These are phyloP conservation scores for Talaromyces borbonicus DNA, from an alignment of 495 filamentous ascomycete species.

Conservation along the genomic window DNA sequence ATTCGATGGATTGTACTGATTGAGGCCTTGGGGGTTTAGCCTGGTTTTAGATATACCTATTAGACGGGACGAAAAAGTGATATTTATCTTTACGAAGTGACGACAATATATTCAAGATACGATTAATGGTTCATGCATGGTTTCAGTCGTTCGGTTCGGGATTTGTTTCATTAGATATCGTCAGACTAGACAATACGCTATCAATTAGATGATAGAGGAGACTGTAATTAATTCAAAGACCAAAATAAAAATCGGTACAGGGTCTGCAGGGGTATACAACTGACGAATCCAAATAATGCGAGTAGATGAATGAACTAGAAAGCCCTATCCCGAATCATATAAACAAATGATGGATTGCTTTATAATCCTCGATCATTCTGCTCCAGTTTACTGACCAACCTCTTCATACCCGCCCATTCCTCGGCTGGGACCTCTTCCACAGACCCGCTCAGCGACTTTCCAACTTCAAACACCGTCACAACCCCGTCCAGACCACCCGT, in stretches of 20 bases:
- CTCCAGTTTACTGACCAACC: conserved; percentile 61
- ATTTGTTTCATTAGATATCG: too few species aligned
- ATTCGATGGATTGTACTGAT: background rate
- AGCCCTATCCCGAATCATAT: too few species aligned
- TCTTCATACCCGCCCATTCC: conserved; percentile 88
- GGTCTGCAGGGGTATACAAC: conserved; percentile 2
- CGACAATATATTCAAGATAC: background rate
- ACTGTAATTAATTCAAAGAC: background rate
- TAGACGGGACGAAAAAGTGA: conserved; percentile 9
- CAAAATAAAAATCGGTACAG: background rate
- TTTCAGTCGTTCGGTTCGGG: too few species aligned
- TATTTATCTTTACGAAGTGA: background rate
- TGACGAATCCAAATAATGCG: too few species aligned
- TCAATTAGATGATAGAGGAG: background rate
- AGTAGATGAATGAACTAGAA: too few species aligned
- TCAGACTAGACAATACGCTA: background rate
- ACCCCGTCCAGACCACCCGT: conserved; percentile 85
- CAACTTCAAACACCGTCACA: conserved; percentile 90
- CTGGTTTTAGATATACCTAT: conserved; percentile 43
- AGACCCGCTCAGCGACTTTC: conserved; percentile 63
- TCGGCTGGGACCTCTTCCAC: conserved; percentile 69
- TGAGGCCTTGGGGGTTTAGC: conserved; percentile 14
- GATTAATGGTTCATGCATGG: background rate
- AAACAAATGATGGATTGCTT: background rate
- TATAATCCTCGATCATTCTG: conserved; percentile 29